A percentile compares a stretch with the other conserved stretches of the same genome.
phyloP scores from a whole-genome alignment of 306 rosid genomes.

The Lagenaria siceraria region DNA sequence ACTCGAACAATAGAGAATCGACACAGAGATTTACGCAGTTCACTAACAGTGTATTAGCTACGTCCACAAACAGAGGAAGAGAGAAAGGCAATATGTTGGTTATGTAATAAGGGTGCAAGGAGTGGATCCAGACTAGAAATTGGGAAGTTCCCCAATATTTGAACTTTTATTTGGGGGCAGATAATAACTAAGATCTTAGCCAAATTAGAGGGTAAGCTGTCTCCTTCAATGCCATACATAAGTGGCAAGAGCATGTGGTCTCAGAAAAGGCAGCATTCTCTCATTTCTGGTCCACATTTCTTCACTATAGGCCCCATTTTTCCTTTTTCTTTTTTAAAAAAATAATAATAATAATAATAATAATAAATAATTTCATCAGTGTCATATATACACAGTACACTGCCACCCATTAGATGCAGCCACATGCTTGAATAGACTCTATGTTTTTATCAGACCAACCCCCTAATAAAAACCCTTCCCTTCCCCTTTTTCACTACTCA shows the following conservation, averaged over 20 bases:
- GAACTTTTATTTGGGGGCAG: background rate
- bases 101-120: background rate
- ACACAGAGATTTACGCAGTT: no score
- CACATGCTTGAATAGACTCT: slow-evolving; percentile 11
- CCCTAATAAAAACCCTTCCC: background rate
- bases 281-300: slow-evolving; percentile 14
- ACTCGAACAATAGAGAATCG: no score
- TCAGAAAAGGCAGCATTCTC: slow-evolving; percentile 12
- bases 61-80: no score
- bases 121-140: background rate
- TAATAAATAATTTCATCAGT: background rate
- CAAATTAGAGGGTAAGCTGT: slow-evolving; percentile 17
- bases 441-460: background rate
- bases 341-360: no score
- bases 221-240: slow-evolving; percentile 14
- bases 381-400: background rate
- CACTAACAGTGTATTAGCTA: no score
- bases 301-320: background rate
- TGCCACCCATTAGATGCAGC: slow-evolving; percentile 10
- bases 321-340: no score
- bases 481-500: background rate
- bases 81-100: background rate
- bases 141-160: no score
- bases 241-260: slow-evolving; percentile 19
- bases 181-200: slow-evolving; percentile 6